These are phyloP conservation scores for Digitaria exilis DNA, from an alignment of 202 grass and related monocot species.

Conservation along the genomic window DNA sequence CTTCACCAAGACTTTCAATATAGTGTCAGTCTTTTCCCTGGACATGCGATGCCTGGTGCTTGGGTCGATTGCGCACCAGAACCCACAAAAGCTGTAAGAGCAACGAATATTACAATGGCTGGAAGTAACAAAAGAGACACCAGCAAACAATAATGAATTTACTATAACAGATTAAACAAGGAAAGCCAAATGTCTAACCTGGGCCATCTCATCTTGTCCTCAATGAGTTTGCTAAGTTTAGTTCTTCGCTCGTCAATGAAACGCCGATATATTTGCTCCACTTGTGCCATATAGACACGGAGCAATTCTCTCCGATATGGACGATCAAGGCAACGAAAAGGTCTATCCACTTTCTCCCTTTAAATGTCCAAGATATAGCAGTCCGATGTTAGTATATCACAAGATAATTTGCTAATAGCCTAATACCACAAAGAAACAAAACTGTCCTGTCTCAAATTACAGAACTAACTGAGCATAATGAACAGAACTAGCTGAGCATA, in stretches of 20 bases:
- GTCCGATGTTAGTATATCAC: constrained; percentile 38
- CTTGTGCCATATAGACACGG: constrained; percentile 77
- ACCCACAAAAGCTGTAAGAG: constrained; percentile 75
- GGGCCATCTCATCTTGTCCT: constrained; percentile 76
- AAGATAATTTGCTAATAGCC: constrained; percentile 21
- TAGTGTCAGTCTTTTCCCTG: constrained; percentile 68
- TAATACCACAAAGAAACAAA: constrained; percentile 23
- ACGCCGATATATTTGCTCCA: constrained; percentile 77
- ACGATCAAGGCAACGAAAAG: constrained; percentile 81
- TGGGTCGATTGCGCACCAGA: constrained; percentile 76
- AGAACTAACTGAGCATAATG: constrained; percentile 30
- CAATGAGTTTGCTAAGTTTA: constrained; percentile 76
- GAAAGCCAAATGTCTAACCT: constrained; percentile 57
- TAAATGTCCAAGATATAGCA: constrained; percentile 44
- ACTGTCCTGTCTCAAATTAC: constrained; percentile 11
- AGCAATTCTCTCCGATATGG: constrained; percentile 84
- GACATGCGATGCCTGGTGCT: constrained; percentile 64
- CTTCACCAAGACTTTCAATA: constrained; percentile 82
- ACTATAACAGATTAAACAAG: background rate
- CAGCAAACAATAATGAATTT: background rate
- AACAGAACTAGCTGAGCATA: constrained; percentile 35
- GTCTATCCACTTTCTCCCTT: constrained; percentile 81
- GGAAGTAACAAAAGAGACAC: background rate
- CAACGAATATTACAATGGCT: constrained; percentile 37
- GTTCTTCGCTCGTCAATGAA: constrained; percentile 82